These are phyloP conservation scores for Lyophyllum decastes DNA, from an alignment of 768 basidiomycete genomes.

Conservation along the genomic window DNA sequence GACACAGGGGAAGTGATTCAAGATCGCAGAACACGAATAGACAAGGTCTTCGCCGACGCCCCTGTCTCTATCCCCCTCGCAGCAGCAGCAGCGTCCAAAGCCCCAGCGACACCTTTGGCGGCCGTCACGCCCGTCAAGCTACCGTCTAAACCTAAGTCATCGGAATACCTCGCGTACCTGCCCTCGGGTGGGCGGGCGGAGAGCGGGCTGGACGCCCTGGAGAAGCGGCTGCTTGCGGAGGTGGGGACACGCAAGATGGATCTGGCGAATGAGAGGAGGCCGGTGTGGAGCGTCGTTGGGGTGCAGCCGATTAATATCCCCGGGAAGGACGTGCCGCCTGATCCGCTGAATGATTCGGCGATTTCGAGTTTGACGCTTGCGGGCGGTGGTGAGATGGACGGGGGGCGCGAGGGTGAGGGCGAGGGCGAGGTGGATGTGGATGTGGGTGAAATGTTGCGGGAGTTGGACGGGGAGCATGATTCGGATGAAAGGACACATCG, in stretches of 20 bases:
- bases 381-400: slow-evolving; percentile 19
- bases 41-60: slow-evolving; percentile 25
- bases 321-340: slow-evolving; percentile 26
- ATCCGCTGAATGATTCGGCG: slow-evolving; percentile 49
- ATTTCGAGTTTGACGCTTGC: slow-evolving; percentile 58
- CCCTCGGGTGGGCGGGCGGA: slow-evolving; percentile 29
- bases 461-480: slow-evolving; percentile 28
- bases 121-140: slow-evolving; percentile 39
- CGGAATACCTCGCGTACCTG: slow-evolving; percentile 8
- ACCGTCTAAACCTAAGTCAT: slow-evolving; percentile 9
- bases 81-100: slow-evolving; percentile 17
- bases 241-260: slow-evolving; percentile 68
- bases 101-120: slow-evolving; percentile 55
- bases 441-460: slow-evolving; percentile 23
- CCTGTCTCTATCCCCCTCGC: not conserved
- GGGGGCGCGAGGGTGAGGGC: slow-evolving; percentile 2
- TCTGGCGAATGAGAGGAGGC: slow-evolving; percentile 23
- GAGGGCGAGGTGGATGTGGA: slow-evolving; percentile 26
- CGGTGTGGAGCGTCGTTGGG: slow-evolving; percentile 32
- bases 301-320: slow-evolving; percentile 37
- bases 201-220: slow-evolving; percentile 73
- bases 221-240: slow-evolving; percentile 65
- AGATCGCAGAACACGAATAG: slow-evolving; percentile 25
- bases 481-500: slow-evolving; percentile 43
- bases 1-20: slow-evolving; percentile 14